A percentile compares a stretch with the other conserved stretches of the same genome.
Conservation (phyloP, 2,329 filamentous ascomycete genomes). For the Ploettnerulaceae sp. region DNA sequence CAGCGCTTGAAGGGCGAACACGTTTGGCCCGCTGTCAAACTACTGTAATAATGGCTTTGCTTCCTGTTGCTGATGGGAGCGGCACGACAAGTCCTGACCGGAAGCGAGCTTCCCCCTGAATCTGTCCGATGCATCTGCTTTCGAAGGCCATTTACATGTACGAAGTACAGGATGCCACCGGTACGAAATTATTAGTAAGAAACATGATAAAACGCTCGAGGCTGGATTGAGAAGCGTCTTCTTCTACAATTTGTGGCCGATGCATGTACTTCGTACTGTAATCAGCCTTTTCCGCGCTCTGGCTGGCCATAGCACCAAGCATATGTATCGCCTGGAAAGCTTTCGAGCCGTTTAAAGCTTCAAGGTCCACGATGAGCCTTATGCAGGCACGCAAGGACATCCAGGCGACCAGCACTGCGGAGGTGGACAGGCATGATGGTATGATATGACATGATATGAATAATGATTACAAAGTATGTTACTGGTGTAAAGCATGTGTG, state of each 20-base stretch:
- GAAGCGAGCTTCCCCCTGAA: too few species aligned
- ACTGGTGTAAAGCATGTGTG: too few species aligned
- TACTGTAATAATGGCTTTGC: neutral
- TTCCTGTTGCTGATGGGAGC: neutral
- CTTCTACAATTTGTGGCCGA: neutral
- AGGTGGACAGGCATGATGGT: neutral
- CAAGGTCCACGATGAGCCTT: neutral
- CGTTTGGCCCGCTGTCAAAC: conserved; percentile 13
- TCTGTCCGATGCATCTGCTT: too few species aligned
- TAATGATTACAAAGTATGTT: neutral
- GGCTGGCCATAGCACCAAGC: neutral
- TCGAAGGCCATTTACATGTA: too few species aligned
- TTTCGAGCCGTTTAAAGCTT: neutral
- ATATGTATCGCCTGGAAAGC: neutral
- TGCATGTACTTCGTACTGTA: too few species aligned
- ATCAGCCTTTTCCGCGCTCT: conserved; percentile 8
- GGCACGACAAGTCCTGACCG: too few species aligned
- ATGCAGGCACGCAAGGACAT: neutral
- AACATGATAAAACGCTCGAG: neutral
- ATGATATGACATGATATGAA: neutral
- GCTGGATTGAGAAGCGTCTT: neutral
- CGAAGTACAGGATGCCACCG: too few species aligned
- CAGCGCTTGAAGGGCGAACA: conserved; percentile 13
- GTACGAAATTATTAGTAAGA: too few species aligned
- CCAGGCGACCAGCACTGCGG: neutral